Evolutionary conservation across 1,284 basidiomycete genomes (phyloP).

Genomic region (Abortiporus biennis): DNA sequence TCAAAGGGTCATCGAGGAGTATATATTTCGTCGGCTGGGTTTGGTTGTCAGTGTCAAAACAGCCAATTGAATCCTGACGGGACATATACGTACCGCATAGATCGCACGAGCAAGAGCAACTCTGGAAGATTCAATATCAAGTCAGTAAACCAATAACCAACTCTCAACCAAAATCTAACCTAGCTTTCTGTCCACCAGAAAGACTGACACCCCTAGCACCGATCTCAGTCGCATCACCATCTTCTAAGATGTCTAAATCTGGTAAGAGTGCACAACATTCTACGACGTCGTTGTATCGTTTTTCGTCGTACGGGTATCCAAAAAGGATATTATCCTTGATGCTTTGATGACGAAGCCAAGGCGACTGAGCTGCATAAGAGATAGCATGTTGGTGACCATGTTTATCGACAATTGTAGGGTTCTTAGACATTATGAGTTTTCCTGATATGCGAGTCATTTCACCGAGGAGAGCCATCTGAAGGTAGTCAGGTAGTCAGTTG

Average conservation of each 20-base stretch:
- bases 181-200: background rate
- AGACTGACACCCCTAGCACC: constrained; percentile 26
- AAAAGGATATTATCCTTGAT: constrained; percentile 73
- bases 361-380: constrained; percentile 80
- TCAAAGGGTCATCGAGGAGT: constrained; percentile 67
- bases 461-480: constrained; percentile 57
- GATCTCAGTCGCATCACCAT: constrained; percentile 31
- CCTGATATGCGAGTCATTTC: constrained; percentile 54
- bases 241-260: constrained; percentile 49
- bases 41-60: background rate
- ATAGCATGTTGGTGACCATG: constrained; percentile 67
- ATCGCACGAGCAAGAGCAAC: constrained; percentile 67
- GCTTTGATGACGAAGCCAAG: constrained; percentile 73
- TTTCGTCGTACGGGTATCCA: constrained; percentile 58
- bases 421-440: constrained; percentile 58
- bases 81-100: constrained; percentile 36
- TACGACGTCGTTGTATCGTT: constrained; percentile 58
- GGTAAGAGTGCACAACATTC: constrained; percentile 68
- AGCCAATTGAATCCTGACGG: background rate
- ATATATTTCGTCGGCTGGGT: constrained; percentile 48
- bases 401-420: constrained; percentile 49
- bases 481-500: constrained; percentile 3
- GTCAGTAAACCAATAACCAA: background rate
- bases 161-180: background rate
- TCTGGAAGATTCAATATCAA: constrained; percentile 33